Percentiles rank a stretch among this genome's conserved stretches.
These are phyloP conservation scores for Ogataea salicorniae DNA, from an alignment of 805 yeast species.

Conservation along the genomic window DNA sequence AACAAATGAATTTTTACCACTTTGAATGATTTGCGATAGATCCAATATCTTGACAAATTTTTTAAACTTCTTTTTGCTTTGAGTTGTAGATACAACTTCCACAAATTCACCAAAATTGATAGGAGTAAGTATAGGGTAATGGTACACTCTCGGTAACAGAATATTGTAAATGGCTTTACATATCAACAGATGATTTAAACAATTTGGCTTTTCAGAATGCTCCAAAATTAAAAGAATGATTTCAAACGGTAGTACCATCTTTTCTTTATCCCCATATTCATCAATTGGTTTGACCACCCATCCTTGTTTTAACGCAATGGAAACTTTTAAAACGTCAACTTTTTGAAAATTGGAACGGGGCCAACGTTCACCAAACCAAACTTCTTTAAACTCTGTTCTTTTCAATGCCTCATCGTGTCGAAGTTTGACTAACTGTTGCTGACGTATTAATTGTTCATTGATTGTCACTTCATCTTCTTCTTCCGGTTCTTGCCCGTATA, in stretches of 20 bases:
- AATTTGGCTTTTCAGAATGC: constrained; percentile 29
- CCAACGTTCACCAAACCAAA: constrained; percentile 33
- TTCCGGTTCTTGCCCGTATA: constrained; percentile 36
- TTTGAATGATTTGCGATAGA: constrained; percentile 74
- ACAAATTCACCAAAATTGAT: constrained; percentile 70
- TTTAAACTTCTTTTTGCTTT: constrained; percentile 47
- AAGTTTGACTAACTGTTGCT: neutral
- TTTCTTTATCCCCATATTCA: constrained; percentile 8
- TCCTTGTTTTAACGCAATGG: constrained; percentile 24
- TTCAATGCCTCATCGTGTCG: constrained; percentile 1
- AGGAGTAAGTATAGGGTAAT: constrained; percentile 56
- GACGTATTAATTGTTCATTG: neutral
- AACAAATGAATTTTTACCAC: constrained; percentile 87
- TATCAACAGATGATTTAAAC: constrained; percentile 52
- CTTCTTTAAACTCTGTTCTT: constrained; percentile 1
- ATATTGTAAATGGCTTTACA: constrained; percentile 55
- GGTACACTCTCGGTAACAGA: constrained; percentile 62
- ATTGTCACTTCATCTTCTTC: constrained; percentile 26
- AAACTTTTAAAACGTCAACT: constrained; percentile 37
- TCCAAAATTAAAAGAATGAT: constrained; percentile 37
- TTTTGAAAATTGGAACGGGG: constrained; percentile 48
- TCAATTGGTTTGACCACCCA: constrained; percentile 25
- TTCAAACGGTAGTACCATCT: constrained; percentile 43
- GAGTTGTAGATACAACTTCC: constrained; percentile 45
- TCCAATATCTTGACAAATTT: constrained; percentile 61